phyloP scores from a whole-genome alignment of 192 early-diverging fungal species.

The Backusella circina region DNA sequence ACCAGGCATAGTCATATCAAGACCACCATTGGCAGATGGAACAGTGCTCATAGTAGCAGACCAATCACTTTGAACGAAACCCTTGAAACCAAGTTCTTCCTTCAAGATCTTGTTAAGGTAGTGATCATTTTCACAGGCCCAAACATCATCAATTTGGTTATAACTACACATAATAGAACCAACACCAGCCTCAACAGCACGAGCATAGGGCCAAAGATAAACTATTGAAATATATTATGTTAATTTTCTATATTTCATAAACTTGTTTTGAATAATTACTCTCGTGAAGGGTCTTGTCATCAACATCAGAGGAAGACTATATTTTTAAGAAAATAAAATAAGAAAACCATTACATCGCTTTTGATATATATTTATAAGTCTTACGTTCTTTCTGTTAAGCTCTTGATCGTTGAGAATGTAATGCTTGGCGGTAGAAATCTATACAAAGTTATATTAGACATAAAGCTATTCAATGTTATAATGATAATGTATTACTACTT shows the following conservation, averaged over 20 bases:
- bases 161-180: conserved; percentile 63
- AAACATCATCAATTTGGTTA: conserved; percentile 50
- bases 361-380: neutral
- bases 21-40: conserved; percentile 32
- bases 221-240: conserved; percentile 14
- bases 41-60: conserved; percentile 34
- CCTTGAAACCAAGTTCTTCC: conserved; percentile 51
- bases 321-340: neutral
- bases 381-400: conserved; percentile 13
- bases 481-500: neutral
- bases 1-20: conserved; percentile 41
- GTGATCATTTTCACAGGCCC: conserved; percentile 51
- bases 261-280: neutral
- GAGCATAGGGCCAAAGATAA: conserved; percentile 54
- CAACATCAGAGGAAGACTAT: conserved; percentile 39
- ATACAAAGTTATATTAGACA: neutral
- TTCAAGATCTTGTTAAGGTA: conserved; percentile 47
- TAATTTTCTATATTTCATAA: too few species aligned
- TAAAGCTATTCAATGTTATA: neutral
- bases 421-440: conserved; percentile 31
- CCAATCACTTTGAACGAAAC: conserved; percentile 63
- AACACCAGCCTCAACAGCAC: conserved; percentile 51
- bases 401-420: conserved; percentile 31
- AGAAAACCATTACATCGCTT: neutral
- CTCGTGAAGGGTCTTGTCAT: conserved; percentile 55